Conservation (phyloP, 345 rosid species). For the Eucalyptus cloeziana region DNA sequence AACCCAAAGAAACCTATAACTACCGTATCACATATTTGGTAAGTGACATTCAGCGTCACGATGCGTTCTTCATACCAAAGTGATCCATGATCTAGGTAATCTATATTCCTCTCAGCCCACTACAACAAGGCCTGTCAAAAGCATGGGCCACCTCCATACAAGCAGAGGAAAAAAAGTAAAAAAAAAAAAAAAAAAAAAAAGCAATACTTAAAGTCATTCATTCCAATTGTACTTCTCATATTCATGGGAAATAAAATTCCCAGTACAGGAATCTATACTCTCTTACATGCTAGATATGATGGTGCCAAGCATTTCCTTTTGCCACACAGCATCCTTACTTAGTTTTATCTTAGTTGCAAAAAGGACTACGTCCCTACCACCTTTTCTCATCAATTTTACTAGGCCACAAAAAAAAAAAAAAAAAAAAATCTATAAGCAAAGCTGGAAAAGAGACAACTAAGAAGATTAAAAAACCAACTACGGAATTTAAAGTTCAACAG, state of each 20-base stretch:
- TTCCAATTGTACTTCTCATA: background rate
- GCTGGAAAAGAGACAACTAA: background rate
- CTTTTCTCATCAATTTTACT: background rate
- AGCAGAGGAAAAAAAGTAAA: background rate
- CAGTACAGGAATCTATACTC: background rate
- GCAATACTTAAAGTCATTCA: background rate
- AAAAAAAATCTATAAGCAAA: background rate
- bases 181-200: too few species aligned
- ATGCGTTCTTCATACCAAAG: background rate
- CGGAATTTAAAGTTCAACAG: background rate
- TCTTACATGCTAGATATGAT: background rate
- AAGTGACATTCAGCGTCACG: background rate
- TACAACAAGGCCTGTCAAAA: background rate
- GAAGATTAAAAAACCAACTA: background rate
- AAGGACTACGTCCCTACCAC: background rate
- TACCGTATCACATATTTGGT: background rate
- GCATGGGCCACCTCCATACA: background rate
- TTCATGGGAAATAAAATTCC: background rate
- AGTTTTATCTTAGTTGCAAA: background rate
- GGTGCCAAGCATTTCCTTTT: background rate
- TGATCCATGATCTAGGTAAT: background rate
- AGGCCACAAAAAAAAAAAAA: background rate
- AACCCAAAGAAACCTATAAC: background rate
- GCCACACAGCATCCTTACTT: background rate
- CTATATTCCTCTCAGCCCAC: background rate